Conservation (phyloP, 2,329 filamentous ascomycete species). For the Lecanoromycetidae sp. region DNA sequence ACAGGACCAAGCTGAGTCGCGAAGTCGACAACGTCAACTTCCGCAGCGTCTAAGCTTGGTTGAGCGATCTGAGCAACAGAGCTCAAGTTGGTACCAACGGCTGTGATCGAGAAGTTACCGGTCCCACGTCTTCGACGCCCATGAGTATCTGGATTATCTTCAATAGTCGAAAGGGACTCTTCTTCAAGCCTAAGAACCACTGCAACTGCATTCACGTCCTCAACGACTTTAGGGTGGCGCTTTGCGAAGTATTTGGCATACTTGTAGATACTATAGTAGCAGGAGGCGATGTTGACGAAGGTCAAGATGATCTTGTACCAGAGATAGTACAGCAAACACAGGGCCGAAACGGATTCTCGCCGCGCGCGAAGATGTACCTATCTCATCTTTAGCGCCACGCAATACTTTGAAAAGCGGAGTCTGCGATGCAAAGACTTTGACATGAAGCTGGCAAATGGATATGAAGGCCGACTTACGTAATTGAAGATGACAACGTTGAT, state of each 20-base stretch:
- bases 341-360: constrained; percentile 30
- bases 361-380: constrained; percentile 34
- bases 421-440: too few species aligned
- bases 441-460: neutral
- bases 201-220: constrained; percentile 34
- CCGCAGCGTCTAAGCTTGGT: neutral
- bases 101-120: neutral
- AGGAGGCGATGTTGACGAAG: constrained; percentile 33
- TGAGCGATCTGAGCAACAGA: neutral
- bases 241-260: constrained; percentile 37
- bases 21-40: neutral
- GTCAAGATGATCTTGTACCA: constrained; percentile 36
- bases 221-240: constrained; percentile 37
- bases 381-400: too few species aligned
- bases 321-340: constrained; percentile 33
- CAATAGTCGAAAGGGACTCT: neutral
- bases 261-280: constrained; percentile 32
- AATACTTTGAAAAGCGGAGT: too few species aligned
- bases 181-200: constrained; percentile 20
- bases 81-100: neutral
- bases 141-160: neutral
- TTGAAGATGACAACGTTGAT: constrained; percentile 37
- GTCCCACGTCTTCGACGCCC: neutral
- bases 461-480: constrained; percentile 1
- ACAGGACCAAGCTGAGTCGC: neutral